Evolutionary conservation across 176 grass and related monocot species (phyloP).

Genomic region (Triticum timopheevii): DNA sequence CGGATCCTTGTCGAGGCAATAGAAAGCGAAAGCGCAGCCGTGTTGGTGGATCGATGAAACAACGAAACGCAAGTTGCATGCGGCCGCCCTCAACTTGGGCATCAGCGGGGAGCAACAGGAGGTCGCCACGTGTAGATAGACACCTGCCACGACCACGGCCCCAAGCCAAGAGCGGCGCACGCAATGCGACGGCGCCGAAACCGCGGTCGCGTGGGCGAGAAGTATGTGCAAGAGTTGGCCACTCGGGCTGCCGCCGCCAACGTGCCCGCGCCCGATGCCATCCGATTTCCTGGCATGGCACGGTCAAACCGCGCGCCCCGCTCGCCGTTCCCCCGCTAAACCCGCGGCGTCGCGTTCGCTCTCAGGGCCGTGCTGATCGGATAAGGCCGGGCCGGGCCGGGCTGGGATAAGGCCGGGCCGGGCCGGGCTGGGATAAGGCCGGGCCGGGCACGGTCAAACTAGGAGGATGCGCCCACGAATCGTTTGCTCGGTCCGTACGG

Average conservation of each 20-base stretch:
- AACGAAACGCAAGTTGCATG: not conserved
- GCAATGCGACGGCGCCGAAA: constrained; percentile 24
- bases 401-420: no score
- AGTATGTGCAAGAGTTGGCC: not conserved
- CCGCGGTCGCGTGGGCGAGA: constrained; percentile 9
- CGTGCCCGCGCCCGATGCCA: no score
- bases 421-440: no score
- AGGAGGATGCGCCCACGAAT: not conserved
- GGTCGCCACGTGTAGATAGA: not conserved
- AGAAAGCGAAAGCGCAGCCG: constrained; percentile 6
- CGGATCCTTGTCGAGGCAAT: not conserved
- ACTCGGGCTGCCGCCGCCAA: not conserved
- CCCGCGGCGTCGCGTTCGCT: constrained; percentile 11
- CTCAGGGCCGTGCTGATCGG: not conserved
- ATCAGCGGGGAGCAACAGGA: not conserved
- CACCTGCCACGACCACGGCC: no score
- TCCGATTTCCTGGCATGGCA: no score
- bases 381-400: not conserved
- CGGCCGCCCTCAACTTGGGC: constrained; percentile 1
- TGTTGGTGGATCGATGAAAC: not conserved
- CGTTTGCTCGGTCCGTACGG: not conserved
- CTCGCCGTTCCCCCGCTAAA: constrained; percentile 23
- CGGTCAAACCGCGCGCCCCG: not conserved
- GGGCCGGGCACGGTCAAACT: no score
- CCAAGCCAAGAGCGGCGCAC: not conserved